Evolutionary conservation across 768 basidiomycete genomes (phyloP).

Genomic region (Hericium erinaceus): DNA sequence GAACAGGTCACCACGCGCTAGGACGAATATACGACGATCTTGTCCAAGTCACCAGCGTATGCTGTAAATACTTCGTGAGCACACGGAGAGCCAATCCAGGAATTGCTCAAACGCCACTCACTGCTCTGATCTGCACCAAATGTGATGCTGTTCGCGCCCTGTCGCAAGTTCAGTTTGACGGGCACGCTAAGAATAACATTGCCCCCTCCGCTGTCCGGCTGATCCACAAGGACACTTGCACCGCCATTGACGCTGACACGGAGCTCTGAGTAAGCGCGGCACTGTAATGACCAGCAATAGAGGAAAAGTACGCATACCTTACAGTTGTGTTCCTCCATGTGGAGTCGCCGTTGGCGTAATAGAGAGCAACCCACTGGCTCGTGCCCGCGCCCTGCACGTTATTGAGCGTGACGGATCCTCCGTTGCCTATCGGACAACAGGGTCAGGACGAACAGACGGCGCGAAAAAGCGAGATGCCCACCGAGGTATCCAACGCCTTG

Average conservation of each 20-base stretch:
- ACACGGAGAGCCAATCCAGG: neutral
- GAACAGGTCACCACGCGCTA: neutral
- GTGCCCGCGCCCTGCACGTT: slow-evolving; percentile 45
- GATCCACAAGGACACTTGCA: slow-evolving; percentile 39
- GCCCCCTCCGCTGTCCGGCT: slow-evolving; percentile 49
- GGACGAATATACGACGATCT: slow-evolving; percentile 42
- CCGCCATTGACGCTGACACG: slow-evolving; percentile 47
- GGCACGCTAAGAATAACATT: slow-evolving; percentile 46
- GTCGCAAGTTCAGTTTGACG: slow-evolving; percentile 39
- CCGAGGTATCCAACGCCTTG: slow-evolving; percentile 47
- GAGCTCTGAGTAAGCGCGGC: neutral
- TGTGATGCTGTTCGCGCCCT: slow-evolving; percentile 43
- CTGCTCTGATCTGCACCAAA: slow-evolving; percentile 41
- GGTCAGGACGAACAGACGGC: neutral
- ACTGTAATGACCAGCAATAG: neutral
- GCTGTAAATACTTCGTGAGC: slow-evolving; percentile 13
- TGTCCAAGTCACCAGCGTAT: slow-evolving; percentile 53
- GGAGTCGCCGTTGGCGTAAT: slow-evolving; percentile 53
- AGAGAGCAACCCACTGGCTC: slow-evolving; percentile 51
- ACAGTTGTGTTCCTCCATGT: slow-evolving; percentile 51
- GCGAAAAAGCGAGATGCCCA: slow-evolving; percentile 15
- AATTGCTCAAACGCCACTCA: slow-evolving; percentile 20
- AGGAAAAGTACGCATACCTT: slow-evolving; percentile 27
- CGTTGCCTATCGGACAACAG: slow-evolving; percentile 31
- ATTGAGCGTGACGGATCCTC: slow-evolving; percentile 47